phyloP scores from a whole-genome alignment of 78 protist species.

The Dictyostelium firmibasis region DNA sequence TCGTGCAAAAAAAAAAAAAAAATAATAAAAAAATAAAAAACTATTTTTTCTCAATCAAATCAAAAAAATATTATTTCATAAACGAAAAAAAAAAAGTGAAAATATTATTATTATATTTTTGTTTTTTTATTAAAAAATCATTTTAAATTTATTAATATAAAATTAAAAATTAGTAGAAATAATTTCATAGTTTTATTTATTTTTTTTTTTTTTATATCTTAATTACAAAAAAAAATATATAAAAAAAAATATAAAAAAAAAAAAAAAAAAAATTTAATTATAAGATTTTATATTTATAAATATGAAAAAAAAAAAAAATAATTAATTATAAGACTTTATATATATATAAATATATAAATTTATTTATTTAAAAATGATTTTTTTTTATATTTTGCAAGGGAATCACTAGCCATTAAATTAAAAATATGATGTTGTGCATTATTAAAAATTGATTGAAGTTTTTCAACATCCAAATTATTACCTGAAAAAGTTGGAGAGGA shows the following conservation, averaged over 20 bases:
- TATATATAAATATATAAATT: background rate
- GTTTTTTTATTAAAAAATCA: no score
- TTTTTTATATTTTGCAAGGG: constrained; percentile 69
- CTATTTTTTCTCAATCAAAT: background rate
- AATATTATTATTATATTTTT: no score
- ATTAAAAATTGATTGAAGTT: constrained; percentile 48
- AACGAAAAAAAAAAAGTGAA: no score
- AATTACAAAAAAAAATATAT: no score
- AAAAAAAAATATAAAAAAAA: no score
- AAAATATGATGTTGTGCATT: constrained; percentile 64
- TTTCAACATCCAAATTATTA: constrained; percentile 15
- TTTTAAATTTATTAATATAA: no score
- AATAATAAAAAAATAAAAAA: background rate
- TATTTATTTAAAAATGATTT: constrained; percentile 36
- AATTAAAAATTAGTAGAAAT: no score
- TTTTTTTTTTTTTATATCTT: no score
- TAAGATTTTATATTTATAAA: no score
- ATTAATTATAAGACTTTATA: background rate
- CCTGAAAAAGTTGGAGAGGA: constrained; percentile 6
- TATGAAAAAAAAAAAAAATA: background rate
- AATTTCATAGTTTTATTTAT: no score
- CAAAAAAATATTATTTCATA: no score
- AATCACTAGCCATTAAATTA: constrained; percentile 67
- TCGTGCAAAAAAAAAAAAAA: background rate
- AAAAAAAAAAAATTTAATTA: background rate